A percentile compares a stretch with the other conserved stretches of the same genome.
Conservation (phyloP, 306 rosid genomes). For the Lathyrus tuberosus region DNA sequence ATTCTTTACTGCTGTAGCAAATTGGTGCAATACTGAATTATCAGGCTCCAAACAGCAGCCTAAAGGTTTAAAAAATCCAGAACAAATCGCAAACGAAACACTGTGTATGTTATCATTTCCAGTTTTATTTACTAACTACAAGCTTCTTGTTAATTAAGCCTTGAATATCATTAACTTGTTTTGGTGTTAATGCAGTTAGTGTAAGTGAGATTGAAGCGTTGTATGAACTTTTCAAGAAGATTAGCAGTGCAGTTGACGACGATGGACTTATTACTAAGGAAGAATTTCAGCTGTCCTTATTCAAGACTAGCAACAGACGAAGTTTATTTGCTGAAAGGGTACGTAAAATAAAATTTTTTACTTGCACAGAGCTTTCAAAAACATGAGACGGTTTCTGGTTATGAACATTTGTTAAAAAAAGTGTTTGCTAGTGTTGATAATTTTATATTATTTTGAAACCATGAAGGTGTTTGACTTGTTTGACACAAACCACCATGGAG, state of each 20-base stretch:
- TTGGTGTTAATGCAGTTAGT: conserved; percentile 61
- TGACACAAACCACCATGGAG: conserved; percentile 64
- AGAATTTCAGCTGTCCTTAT: conserved; percentile 78
- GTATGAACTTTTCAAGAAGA: conserved; percentile 80
- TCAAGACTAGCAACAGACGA: conserved; percentile 74
- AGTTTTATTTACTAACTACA: background rate
- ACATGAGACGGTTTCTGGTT: too few relatives aligned
- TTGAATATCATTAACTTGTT: conserved; percentile 24
- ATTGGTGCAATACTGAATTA: conserved; percentile 51
- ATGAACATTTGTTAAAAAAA: background rate
- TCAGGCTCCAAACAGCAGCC: conserved; percentile 38
- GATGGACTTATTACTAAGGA: conserved; percentile 88
- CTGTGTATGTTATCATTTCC: conserved; percentile 54
- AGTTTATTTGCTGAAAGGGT: conserved; percentile 92
- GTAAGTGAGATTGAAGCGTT: conserved; percentile 88
- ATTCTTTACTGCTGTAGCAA: conserved; percentile 44
- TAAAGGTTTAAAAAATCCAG: conserved; percentile 62
- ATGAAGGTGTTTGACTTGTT: conserved; percentile 82
- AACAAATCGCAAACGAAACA: conserved; percentile 70
- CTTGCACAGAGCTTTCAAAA: too few relatives aligned
- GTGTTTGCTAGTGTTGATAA: conserved; percentile 16
- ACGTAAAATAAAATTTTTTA: conserved; percentile 22
- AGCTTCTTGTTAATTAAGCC: background rate
- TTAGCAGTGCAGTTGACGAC: conserved; percentile 69
- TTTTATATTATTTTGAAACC: conserved; percentile 38